phyloP scores from a whole-genome alignment of 1,284 basidiomycete genomes.

The Trichosporon coremiiforme region DNA sequence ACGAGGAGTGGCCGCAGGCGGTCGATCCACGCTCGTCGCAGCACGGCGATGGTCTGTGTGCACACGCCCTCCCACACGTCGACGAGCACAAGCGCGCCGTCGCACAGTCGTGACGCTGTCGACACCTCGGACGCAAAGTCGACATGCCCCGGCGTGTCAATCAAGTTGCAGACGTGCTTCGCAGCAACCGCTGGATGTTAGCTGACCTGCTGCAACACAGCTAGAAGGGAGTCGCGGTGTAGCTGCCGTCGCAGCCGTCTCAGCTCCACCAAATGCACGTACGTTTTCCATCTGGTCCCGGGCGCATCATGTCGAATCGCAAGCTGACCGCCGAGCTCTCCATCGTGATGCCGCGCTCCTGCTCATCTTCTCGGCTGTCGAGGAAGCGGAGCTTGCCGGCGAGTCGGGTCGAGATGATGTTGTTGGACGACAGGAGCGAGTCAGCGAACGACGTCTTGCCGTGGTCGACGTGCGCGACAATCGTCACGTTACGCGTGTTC shows the following conservation, averaged over 20 bases:
- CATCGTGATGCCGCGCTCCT: slow-evolving; percentile 98
- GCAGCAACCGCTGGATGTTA: slow-evolving; percentile 36
- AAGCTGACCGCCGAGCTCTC: slow-evolving; percentile 90
- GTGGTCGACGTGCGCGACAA: slow-evolving; percentile 62
- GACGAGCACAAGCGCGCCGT: slow-evolving; percentile 94
- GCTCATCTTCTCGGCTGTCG: slow-evolving; percentile 95
- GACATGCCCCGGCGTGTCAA: slow-evolving; percentile 98
- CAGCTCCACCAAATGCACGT: too few relatives aligned
- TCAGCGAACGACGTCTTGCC: slow-evolving; percentile 97
- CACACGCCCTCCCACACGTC: slow-evolving; percentile 99
- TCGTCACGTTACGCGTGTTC: slow-evolving; percentile 56
- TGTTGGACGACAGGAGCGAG: slow-evolving; percentile 91
- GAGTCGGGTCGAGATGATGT: slow-evolving; percentile 92
- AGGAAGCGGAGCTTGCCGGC: slow-evolving; percentile 96
- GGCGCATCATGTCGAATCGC: slow-evolving; percentile 71
- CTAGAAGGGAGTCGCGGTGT: too few relatives aligned
- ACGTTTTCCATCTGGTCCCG: slow-evolving; percentile 51
- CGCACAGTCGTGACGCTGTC: slow-evolving; percentile 87
- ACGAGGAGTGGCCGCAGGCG: slow-evolving; percentile 87
- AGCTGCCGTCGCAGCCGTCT: too few relatives aligned
- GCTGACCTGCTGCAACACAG: not conserved
- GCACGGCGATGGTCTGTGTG: slow-evolving; percentile 95
- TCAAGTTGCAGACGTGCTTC: slow-evolving; percentile 70
- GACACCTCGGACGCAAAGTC: slow-evolving; percentile 98
- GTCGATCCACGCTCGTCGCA: slow-evolving; percentile 94